Percentiles rank a stretch among this genome's conserved stretches.
Conservation (phyloP, 2,329 filamentous ascomycete genomes). For the Cercospora nicotianae region DNA sequence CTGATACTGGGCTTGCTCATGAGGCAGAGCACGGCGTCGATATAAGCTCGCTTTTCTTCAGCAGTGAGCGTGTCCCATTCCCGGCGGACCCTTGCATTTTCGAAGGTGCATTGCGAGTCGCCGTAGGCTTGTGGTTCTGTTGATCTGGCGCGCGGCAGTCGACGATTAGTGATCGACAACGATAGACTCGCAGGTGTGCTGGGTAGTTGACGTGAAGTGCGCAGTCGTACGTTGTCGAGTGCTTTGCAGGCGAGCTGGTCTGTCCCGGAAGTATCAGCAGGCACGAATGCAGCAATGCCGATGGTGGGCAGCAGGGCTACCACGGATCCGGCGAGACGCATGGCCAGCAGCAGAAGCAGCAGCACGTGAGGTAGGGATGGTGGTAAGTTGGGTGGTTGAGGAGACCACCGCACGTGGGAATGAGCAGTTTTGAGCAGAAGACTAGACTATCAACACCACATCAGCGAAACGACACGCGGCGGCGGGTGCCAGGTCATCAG, state of each 20-base stretch:
- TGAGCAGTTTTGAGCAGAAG: not conserved
- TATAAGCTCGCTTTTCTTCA: slow-evolving; percentile 34
- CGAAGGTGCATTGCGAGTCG: slow-evolving; percentile 23
- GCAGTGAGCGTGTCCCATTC: slow-evolving; percentile 44
- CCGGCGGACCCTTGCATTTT: slow-evolving; percentile 43
- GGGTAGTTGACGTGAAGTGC: not conserved
- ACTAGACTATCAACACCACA: not conserved
- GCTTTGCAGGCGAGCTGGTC: slow-evolving; percentile 30
- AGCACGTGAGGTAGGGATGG: not conserved
- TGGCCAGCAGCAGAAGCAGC: not conserved
- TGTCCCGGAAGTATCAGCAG: slow-evolving; percentile 31
- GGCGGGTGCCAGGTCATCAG: not conserved
- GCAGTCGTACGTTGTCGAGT: slow-evolving; percentile 32
- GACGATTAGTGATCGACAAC: not conserved
- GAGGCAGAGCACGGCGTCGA: slow-evolving; percentile 36
- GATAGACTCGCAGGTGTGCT: not conserved
- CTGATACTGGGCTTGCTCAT: slow-evolving; percentile 31
- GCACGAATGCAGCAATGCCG: slow-evolving; percentile 24
- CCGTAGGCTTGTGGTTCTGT: not conserved
- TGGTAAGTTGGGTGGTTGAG: not conserved
- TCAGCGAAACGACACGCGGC: not conserved
- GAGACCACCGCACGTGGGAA: slow-evolving; percentile 8
- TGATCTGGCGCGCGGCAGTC: not conserved
- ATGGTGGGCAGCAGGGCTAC: slow-evolving; percentile 13
- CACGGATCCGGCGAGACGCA: slow-evolving; percentile 18